Evolutionary conservation across 1,139 yeast species (phyloP), one percentile per base, ranked within the genome.

Genomic region (Magnusiomyces suaveolens): DNA sequence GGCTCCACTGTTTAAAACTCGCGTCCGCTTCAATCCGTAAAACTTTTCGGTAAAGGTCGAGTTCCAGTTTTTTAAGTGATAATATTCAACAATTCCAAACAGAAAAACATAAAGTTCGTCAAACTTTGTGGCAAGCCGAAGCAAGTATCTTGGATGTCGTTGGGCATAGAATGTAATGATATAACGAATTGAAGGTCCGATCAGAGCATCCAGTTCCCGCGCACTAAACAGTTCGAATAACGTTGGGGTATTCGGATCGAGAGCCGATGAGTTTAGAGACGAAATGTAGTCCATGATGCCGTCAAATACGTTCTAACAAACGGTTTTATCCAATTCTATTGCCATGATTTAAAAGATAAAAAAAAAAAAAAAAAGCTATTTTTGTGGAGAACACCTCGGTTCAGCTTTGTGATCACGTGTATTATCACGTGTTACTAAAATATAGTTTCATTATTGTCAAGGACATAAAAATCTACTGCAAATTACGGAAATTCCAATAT

Each of bases 1-100:
- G 60, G 60, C 3, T 65, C 68, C 24, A 52, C 56, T 63, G 12
- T 64, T 57, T 47, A 72, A 60, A 14, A 62, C 60, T 4, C 68
- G 62, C 10, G 81, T 81, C 53, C 95, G 72, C 66, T 89, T 88
- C 61, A 92, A 71, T 1, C 97, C 97, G 65, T 92, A 90, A 66
- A 90, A 92, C 66, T 87, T 87, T 67, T 90, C 97, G 0, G 96
- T 87, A 63, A 92, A 88, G 1, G 94, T 81, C 0, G 95, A 82
- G 63, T 87, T 90, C 88, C 95, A 87, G 55, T 77, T 75, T 54
- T 73, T 77, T 52, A 90, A 68, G 63, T 84, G 87, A 61, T 79
- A 78, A 75, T 83, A 83, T 68, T 92, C 97, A 0, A 90, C 73
- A n/a, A 78, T 60, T 0, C 87, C 82, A 66, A 92, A 73, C 2